These are phyloP conservation scores for Penicillium longicatenatum DNA, from an alignment of 495 filamentous ascomycete genomes.

Conservation along the genomic window DNA sequence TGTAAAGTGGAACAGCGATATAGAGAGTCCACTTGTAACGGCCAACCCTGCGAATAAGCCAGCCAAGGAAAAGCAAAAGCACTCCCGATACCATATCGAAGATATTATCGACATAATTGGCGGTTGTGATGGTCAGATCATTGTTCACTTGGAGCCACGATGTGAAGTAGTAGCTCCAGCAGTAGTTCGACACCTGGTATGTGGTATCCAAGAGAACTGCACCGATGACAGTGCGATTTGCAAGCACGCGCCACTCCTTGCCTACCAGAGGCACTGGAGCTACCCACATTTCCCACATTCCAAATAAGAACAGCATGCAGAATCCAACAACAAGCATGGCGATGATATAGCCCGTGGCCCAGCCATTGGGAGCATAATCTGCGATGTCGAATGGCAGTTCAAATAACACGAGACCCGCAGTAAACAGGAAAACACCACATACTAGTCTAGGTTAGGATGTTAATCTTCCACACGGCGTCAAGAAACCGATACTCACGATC, in stretches of 20 bases:
- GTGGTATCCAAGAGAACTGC: constrained; percentile 54
- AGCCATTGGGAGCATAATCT: constrained; percentile 35
- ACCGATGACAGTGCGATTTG: constrained; percentile 52
- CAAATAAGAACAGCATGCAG: constrained; percentile 52
- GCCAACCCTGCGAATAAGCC: constrained; percentile 52
- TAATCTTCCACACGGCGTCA: not conserved
- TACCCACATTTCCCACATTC: constrained; percentile 52
- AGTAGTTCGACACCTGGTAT: constrained; percentile 51
- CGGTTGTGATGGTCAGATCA: constrained; percentile 51
- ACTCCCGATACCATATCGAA: constrained; percentile 49
- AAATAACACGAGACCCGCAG: constrained; percentile 57
- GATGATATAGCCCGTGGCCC: constrained; percentile 51
- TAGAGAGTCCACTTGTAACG: constrained; percentile 52
- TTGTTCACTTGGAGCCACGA: constrained; percentile 71
- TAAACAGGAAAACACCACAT: constrained; percentile 55
- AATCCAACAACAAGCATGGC: constrained; percentile 55
- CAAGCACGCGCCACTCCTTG: constrained; percentile 45
- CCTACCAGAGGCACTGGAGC: constrained; percentile 53
- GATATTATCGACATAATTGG: constrained; percentile 52
- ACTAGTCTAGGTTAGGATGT: constrained; percentile 6
- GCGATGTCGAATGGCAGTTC: constrained; percentile 56
- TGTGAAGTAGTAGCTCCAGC: constrained; percentile 49
- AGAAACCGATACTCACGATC: constrained; percentile 23
- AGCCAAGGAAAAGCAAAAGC: constrained; percentile 43
- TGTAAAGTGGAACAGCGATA: constrained; percentile 57